Percentiles rank a stretch among this genome's conserved stretches.
Evolutionary conservation across 148 eudicot genomes (phyloP).

Genomic region (Persicaria maculosa): DNA sequence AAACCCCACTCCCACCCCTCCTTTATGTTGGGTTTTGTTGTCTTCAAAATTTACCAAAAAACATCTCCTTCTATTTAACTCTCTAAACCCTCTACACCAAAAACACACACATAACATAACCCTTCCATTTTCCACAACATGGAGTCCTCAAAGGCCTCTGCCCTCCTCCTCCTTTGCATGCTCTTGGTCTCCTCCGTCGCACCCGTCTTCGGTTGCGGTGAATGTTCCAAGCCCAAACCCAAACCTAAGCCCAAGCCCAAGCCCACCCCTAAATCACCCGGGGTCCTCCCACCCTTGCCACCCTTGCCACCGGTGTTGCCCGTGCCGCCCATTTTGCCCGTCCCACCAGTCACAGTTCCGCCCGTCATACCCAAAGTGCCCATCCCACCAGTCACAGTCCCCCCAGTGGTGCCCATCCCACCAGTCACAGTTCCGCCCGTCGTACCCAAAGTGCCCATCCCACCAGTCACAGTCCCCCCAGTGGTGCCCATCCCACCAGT

Average conservation of each 20-base stretch:
- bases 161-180: constrained; percentile 58
- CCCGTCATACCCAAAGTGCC: neutral
- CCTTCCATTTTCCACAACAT: constrained; percentile 13
- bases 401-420: constrained; percentile 19
- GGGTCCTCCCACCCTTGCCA: neutral
- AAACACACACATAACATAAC: neutral
- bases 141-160: constrained; percentile 51
- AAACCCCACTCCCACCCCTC: neutral
- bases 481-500: constrained; percentile 17
- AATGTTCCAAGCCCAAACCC: constrained; percentile 37
- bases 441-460: neutral
- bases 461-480: constrained; percentile 22
- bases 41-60: constrained; percentile 1
- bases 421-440: constrained; percentile 18
- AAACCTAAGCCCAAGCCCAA: constrained; percentile 18
- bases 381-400: constrained; percentile 18
- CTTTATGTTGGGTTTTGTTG: neutral
- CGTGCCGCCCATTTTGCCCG: neutral
- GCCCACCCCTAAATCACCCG: constrained; percentile 10
- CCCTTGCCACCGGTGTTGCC: constrained; percentile 10
- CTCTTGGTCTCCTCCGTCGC: constrained; percentile 43
- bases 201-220: constrained; percentile 51
- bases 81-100: neutral
- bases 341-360: constrained; percentile 2
- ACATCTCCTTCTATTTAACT: neutral